These are phyloP conservation scores for Microbotryum saponariae DNA, from an alignment of 1,284 basidiomycete species.

Conservation along the genomic window DNA sequence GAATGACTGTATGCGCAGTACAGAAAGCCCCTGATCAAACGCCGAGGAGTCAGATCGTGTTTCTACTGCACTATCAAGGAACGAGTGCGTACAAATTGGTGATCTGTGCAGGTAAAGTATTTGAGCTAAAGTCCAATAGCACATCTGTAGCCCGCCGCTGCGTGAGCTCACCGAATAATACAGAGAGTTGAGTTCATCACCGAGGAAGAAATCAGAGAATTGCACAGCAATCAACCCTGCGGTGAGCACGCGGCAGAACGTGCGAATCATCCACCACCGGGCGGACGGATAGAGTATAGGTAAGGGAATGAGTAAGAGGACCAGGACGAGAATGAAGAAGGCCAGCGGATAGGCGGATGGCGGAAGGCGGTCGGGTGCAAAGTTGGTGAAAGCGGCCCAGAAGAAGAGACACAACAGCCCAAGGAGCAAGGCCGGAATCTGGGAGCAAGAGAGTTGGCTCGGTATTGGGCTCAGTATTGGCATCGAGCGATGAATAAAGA, in stretches of 20 bases:
- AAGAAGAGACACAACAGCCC: slow-evolving; percentile 27
- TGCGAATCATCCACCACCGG: slow-evolving; percentile 29
- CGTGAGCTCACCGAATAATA: slow-evolving; percentile 19
- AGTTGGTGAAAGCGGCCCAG: slow-evolving; percentile 28
- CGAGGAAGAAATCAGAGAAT: slow-evolving; percentile 33
- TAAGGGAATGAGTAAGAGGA: slow-evolving; percentile 68
- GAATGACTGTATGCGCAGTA: slow-evolving; percentile 24
- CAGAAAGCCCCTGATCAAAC: slow-evolving; percentile 9
- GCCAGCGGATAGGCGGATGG: slow-evolving; percentile 64
- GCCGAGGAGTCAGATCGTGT: slow-evolving; percentile 4
- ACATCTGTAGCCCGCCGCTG: too few relatives aligned
- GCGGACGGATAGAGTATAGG: slow-evolving; percentile 50
- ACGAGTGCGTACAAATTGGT: too few relatives aligned
- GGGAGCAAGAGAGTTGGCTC: background rate
- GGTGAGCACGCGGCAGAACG: slow-evolving; percentile 19
- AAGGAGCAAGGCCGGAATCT: slow-evolving; percentile 48
- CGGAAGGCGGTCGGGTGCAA: slow-evolving; percentile 35
- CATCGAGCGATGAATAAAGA: too few relatives aligned
- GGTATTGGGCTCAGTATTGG: too few relatives aligned
- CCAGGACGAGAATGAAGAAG: slow-evolving; percentile 62
- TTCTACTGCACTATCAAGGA: background rate
- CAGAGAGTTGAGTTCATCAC: slow-evolving; percentile 27
- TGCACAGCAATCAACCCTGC: slow-evolving; percentile 27
- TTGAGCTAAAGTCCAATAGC: too few relatives aligned
- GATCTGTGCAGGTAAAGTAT: too few relatives aligned